Evolutionary conservation across 2,329 filamentous ascomycete species (phyloP), one percentile per base, ranked within the genome.

Genomic region (Aspergillus ruber): DNA sequence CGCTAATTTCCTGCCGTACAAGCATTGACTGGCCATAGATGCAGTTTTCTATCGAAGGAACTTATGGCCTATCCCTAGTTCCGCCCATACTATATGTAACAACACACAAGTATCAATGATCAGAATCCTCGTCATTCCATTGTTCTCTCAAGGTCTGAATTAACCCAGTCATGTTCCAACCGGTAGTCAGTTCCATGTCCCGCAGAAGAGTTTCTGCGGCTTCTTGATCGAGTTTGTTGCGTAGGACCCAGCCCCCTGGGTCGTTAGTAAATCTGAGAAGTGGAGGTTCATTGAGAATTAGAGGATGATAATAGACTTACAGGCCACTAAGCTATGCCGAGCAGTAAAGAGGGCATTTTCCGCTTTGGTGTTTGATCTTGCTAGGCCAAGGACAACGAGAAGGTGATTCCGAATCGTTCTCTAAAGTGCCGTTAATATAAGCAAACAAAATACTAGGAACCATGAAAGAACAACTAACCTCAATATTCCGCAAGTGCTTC

Each of bases 321-420:
- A 61, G 7, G 59, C 51, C 1, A 61, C 56, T 12, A 61, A 42
- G 45, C 55, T 60, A 42, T 61, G 59, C 8, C 56, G 47, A 42
- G 59, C 60, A 27, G 59, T 61, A 8, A 61, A 61, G 8, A 60
- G 48, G 1, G 58, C 59, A 21, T 61, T 62, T 18, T 61, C 59
- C 2, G 59, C 60, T 25, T 54, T 54, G 9, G 49, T 12, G 39
- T 62, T 62, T 1, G 58, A 62, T 27, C 57, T 50, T 21, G 60
- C 59, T 21, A 60, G 43, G 3, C 59, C 60, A 27, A 62, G 43
- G 6, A 62, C 47, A 15, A 44, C 52, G n/a, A 60, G 48, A 6
- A 61, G 50, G 43, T 60, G 55, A 41, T 50, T 42, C 2, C 56
- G 53, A 27, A 60, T 48, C 20, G 42, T 49, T 55, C 53, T 58